phyloP scores from a whole-genome alignment of 2,329 filamentous ascomycete genomes.

The Cladophialophora bantiana region DNA sequence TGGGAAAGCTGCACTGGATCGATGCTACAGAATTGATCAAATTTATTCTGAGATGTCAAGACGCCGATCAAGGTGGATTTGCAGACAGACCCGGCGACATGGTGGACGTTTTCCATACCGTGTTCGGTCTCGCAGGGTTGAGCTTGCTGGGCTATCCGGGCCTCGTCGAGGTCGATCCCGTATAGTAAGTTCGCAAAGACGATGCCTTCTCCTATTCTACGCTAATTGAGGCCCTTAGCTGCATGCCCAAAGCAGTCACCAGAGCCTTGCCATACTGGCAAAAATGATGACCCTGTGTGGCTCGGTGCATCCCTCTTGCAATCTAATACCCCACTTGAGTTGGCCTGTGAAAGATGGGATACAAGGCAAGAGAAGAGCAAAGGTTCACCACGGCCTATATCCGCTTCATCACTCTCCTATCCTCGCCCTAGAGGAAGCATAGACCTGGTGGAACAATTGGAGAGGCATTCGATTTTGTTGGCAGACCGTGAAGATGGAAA shows the following conservation, averaged over 20 bases:
- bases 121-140: conserved; percentile 86
- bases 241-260: conserved; percentile 74
- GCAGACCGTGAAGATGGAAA: neutral
- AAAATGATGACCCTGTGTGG: conserved; percentile 25
- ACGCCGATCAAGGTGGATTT: conserved; percentile 81
- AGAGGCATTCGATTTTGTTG: neutral
- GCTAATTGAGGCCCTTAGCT: conserved; percentile 53
- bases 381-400: conserved; percentile 37
- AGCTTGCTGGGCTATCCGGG: conserved; percentile 81
- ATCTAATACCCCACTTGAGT: conserved; percentile 72
- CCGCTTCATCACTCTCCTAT: conserved; percentile 46
- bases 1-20: conserved; percentile 89
- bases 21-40: conserved; percentile 76
- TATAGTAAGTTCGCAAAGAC: conserved; percentile 68
- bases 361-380: conserved; percentile 72
- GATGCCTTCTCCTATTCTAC: conserved; percentile 8
- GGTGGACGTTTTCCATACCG: conserved; percentile 97
- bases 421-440: conserved; percentile 47
- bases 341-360: conserved; percentile 66
- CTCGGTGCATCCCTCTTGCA: conserved; percentile 61
- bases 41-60: conserved; percentile 91
- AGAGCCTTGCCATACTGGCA: conserved; percentile 53
- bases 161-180: conserved; percentile 80
- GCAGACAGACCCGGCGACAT: conserved; percentile 90
- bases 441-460: conserved; percentile 49